phyloP scores from a whole-genome alignment of 441 rosid species.

The Theobroma grandiflorum region DNA sequence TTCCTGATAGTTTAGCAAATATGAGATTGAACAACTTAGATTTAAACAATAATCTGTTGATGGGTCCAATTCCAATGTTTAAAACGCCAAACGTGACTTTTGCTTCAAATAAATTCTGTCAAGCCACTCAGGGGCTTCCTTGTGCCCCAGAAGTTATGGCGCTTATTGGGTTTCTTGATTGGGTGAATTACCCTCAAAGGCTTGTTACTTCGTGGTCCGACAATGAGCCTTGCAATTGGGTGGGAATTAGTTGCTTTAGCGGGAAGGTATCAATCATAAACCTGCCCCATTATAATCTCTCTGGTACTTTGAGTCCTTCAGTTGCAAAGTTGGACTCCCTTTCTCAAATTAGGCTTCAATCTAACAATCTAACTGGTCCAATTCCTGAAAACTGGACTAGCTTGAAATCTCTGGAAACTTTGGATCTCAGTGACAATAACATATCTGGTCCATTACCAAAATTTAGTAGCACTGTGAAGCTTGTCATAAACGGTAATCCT shows the following conservation, averaged over 20 bases:
- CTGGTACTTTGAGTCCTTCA: constrained; percentile 69
- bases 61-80: constrained; percentile 74
- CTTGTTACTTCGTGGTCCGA: constrained; percentile 66
- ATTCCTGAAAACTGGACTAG: constrained; percentile 67
- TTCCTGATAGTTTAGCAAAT: constrained; percentile 59
- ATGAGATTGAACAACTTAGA: constrained; percentile 55
- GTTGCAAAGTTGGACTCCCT: constrained; percentile 55
- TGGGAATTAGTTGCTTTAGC: constrained; percentile 51
- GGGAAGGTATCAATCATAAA: constrained; percentile 44
- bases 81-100: constrained; percentile 47
- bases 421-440: constrained; percentile 66
- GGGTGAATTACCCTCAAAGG: constrained; percentile 60
- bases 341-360: constrained; percentile 49
- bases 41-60: constrained; percentile 69
- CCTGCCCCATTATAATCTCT: constrained; percentile 58
- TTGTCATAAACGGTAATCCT: constrained; percentile 53
- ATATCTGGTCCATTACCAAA: constrained; percentile 65
- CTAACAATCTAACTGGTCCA: constrained; percentile 54
- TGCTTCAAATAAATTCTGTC: constrained; percentile 61
- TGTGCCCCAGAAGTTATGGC: constrained; percentile 68
- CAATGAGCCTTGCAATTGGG: constrained; percentile 75
- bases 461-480: constrained; percentile 42
- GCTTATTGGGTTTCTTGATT: constrained; percentile 62
- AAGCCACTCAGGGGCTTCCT: constrained; percentile 43
- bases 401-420: constrained; percentile 51